These are phyloP conservation scores for Petunia secreta DNA, from an alignment of 257 asterid species.

Conservation along the genomic window DNA sequence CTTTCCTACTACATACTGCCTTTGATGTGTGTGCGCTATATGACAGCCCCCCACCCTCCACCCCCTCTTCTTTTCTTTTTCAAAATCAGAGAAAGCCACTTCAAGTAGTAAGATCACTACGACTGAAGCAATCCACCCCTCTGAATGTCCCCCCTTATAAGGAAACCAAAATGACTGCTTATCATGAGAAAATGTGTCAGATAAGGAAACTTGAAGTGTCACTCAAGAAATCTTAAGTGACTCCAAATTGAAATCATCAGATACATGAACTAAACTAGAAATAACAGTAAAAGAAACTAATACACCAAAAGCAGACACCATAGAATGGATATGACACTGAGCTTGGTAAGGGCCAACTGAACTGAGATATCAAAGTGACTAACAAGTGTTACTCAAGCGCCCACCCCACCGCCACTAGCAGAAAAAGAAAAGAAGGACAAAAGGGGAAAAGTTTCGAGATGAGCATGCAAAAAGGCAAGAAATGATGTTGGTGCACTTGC, in stretches of 20 bases:
- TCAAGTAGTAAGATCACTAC: neutral
- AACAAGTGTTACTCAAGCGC: neutral
- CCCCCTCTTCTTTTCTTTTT: constrained; percentile 1
- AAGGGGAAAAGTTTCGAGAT: too few relatives aligned
- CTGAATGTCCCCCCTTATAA: neutral
- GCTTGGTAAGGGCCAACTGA: neutral
- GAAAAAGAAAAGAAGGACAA: neutral
- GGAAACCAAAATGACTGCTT: neutral
- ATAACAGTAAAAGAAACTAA: neutral
- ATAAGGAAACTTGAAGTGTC: neutral
- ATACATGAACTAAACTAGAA: neutral
- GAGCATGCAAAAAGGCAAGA: constrained; percentile 13
- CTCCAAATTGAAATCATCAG: neutral
- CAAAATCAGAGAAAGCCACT: constrained; percentile 10
- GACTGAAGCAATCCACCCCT: neutral
- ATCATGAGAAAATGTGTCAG: neutral
- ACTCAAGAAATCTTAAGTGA: neutral
- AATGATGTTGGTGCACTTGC: neutral
- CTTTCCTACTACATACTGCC: constrained; percentile 5
- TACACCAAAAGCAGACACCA: neutral
- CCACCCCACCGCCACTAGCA: constrained; percentile 1
- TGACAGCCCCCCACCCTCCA: neutral
- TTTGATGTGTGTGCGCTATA: constrained; percentile 14
- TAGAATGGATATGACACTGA: neutral
- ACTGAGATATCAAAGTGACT: neutral